Base-by-base conservation (phyloP, 2,329 filamentous ascomycete species). In the Colletotrichum horii region DNA sequence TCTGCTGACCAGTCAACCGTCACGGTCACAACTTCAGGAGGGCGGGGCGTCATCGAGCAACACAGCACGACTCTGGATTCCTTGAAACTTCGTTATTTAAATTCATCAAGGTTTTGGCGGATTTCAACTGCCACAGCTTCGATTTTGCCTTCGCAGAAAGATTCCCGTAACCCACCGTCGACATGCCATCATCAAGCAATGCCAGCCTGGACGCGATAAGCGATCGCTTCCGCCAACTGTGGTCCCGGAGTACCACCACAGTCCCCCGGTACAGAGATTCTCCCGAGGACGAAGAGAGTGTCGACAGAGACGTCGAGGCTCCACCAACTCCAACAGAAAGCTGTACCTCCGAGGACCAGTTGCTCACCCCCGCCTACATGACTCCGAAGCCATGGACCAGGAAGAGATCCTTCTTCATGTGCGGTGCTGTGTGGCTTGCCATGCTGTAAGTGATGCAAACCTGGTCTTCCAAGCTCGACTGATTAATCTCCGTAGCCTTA, bases 341-440 rank as follows among this genome's bases (percentile, higher is more conserved):
- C 60, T 74, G 61, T n/a, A 66, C 60, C 14, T 74, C 74, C 34
- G 70, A 74, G 19, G 71, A 75, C n/a, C 71, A 32, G 11, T 26
- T 76, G 16, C 55, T 76, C 12, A 48, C 36, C 28, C 74, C 66
- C 19, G 61, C 71, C 28, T 70, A 75, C 38, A 52, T 75, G 52
- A 64, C 48, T 14, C 61, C 74, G 22, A 76, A 74, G 22, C 30
- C 66, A 56, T 76, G 74, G 74, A 71, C 74, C 32, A 52, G 71
- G 19, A 75, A 71, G 32, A 71, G 71, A 7, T 76, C 74, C 16
- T 64, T 76, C 15, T 52, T 76, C 52, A 76, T 76, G 74, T 76
- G 74, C 32, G 74, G 74, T 22, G 74, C 66, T 30, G 43, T 76
- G 26, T 76, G 74, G 71, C 30, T 76, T n/a, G 66, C 74, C 30